A percentile compares a stretch with the other conserved stretches of the same genome.
These are phyloP conservation scores for Penicillium daleae DNA, from an alignment of 495 filamentous ascomycete species.

Conservation along the genomic window DNA sequence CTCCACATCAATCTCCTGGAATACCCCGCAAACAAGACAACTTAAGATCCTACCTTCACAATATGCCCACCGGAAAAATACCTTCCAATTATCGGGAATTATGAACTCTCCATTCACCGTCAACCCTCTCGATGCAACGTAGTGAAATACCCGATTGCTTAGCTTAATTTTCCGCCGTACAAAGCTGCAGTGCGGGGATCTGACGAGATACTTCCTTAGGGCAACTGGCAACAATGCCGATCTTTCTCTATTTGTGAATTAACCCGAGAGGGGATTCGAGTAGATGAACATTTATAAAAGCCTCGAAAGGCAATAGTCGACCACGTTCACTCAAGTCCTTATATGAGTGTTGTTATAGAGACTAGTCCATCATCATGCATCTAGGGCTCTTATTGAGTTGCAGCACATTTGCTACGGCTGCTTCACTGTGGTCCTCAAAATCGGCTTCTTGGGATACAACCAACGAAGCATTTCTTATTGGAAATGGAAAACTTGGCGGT, in stretches of 20 bases:
- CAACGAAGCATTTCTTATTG: conserved; percentile 9
- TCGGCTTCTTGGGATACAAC: conserved; percentile 6
- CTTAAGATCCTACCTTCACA: background rate
- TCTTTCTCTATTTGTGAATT: background rate
- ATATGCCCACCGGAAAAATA: background rate
- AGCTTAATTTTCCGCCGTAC: background rate
- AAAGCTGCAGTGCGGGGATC: background rate
- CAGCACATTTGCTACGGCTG: background rate
- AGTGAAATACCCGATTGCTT: conserved; percentile 2
- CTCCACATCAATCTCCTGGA: background rate
- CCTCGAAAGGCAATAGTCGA: background rate
- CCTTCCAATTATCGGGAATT: background rate
- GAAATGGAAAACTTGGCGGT: conserved; percentile 13
- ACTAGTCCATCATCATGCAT: background rate
- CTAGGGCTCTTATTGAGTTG: background rate
- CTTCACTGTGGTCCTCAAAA: conserved; percentile 6
- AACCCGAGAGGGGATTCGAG: background rate
- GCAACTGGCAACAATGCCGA: background rate
- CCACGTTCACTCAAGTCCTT: no score
- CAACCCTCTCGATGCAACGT: background rate
- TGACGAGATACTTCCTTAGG: background rate
- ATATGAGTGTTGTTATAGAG: background rate
- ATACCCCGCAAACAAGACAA: background rate
- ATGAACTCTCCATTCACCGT: background rate
- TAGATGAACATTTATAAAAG: background rate